phyloP scores from a whole-genome alignment of 1,284 basidiomycete species.

The Cutaneotrichosporon dermatis region DNA sequence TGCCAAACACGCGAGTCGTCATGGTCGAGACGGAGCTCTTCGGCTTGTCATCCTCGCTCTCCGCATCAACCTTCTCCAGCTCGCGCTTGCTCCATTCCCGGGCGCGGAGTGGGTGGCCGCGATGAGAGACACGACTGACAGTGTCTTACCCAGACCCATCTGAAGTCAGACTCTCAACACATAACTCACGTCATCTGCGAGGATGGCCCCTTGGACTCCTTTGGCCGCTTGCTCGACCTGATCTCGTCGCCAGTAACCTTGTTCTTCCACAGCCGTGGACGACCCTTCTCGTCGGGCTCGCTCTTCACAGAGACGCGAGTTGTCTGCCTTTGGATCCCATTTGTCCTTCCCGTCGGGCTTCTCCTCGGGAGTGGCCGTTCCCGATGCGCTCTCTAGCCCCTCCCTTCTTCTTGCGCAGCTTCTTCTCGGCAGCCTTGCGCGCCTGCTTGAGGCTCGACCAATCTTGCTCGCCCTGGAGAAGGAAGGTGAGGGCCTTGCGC shows the following conservation, averaged over 20 bases:
- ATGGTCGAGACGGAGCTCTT: conserved; percentile 60
- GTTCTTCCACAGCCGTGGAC: conserved; percentile 70
- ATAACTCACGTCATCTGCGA: conserved; percentile 77
- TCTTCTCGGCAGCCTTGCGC: conserved; percentile 32
- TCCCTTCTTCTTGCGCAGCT: conserved; percentile 21
- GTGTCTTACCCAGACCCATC: conserved; percentile 98
- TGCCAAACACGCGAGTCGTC: conserved; percentile 72
- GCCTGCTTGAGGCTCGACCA: conserved; percentile 38
- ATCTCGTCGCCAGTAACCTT: conserved; percentile 77
- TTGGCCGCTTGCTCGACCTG: conserved; percentile 55
- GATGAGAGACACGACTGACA: conserved; percentile 84
- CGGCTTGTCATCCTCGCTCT: conserved; percentile 48
- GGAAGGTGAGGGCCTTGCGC: conserved; percentile 93
- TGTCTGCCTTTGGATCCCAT: conserved; percentile 26
- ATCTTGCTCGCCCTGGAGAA: conserved; percentile 78
- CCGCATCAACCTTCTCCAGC: conserved; percentile 49
- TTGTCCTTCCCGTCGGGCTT: conserved; percentile 13
- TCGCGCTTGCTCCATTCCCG: conserved; percentile 57
- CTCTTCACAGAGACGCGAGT: conserved; percentile 39
- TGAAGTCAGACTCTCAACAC: conserved; percentile 18
- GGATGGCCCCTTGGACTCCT: conserved; percentile 83
- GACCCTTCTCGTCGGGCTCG: conserved; percentile 50
- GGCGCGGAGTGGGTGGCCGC: conserved; percentile 73
- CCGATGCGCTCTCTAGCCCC: conserved; percentile 10
- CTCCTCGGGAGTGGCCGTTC: conserved; percentile 5